Conservation (phyloP, 805 yeast genomes). For the Blastobotrys chiropterorum region DNA sequence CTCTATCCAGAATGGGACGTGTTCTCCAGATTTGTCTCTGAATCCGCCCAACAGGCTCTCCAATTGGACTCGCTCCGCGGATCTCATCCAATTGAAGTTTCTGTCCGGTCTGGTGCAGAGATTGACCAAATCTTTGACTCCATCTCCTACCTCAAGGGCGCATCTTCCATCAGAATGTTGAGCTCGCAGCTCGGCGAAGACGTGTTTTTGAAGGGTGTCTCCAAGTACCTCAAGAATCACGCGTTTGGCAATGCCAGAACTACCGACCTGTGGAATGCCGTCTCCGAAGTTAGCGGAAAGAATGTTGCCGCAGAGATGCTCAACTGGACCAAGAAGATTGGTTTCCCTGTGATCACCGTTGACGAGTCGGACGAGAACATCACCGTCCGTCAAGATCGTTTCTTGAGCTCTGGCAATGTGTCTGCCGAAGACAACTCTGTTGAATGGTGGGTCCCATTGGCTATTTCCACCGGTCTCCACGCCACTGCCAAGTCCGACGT, state of each 20-base stretch:
- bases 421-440: conserved; percentile 65
- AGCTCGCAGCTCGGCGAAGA: conserved; percentile 76
- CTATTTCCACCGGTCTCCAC: conserved; percentile 18
- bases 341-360: conserved; percentile 69
- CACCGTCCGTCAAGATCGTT: conserved; percentile 63
- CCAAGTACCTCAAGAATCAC: conserved; percentile 68
- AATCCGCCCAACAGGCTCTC: conserved; percentile 66
- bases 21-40: conserved; percentile 73
- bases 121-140: conserved; percentile 82
- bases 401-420: conserved; percentile 70
- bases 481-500: conserved; percentile 16
- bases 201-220: conserved; percentile 69
- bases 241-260: conserved; percentile 74
- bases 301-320: conserved; percentile 70
- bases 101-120: conserved; percentile 70
- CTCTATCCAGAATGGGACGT: conserved; percentile 82
- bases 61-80: conserved; percentile 67
- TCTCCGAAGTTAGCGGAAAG: conserved; percentile 62
- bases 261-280: conserved; percentile 69
- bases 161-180: conserved; percentile 72
- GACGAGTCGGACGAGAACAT: conserved; percentile 39
- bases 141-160: conserved; percentile 77
- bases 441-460: conserved; percentile 41
- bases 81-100: conserved; percentile 82
- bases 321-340: conserved; percentile 74